These are phyloP conservation scores for Myxozyma geophila DNA, from an alignment of 805 yeast species.

Conservation along the genomic window DNA sequence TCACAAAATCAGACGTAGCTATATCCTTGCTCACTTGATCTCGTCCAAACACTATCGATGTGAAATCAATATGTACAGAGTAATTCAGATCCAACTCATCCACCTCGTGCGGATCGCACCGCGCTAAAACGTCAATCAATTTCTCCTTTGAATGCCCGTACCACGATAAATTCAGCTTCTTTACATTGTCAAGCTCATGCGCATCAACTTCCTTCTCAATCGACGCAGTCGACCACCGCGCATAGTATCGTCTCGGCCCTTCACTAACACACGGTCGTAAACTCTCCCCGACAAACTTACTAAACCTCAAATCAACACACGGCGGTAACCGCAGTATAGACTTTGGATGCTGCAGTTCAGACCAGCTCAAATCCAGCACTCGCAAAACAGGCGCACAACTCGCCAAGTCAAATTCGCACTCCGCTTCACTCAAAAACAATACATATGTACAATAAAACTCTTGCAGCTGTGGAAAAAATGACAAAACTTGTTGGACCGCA, in stretches of 20 bases:
- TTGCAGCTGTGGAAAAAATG: not conserved
- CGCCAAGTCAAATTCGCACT: constrained; percentile 1
- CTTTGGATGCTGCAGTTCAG: constrained; percentile 2
- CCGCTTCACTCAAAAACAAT: not conserved
- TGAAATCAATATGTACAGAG: constrained; percentile 8
- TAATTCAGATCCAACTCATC: not conserved
- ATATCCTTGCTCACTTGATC: not conserved
- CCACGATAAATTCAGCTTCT: constrained; percentile 5
- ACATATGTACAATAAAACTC: not conserved
- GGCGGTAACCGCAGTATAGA: constrained; percentile 4
- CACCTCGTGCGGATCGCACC: not conserved
- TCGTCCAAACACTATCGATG: constrained; percentile 1
- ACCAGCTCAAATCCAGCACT: constrained; percentile 7
- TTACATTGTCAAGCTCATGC: constrained; percentile 1
- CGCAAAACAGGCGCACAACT: not conserved
- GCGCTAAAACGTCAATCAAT: constrained; percentile 2
- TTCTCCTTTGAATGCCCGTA: not conserved
- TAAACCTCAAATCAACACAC: not conserved
- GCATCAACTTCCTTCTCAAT: not conserved
- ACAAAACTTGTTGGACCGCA: not conserved
- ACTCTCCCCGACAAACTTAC: constrained; percentile 9
- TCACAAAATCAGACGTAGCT: constrained; percentile 6
- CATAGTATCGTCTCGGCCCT: not conserved
- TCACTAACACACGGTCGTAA: not conserved
- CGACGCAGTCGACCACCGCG: not conserved